A percentile compares a stretch with the other conserved stretches of the same genome.
Conservation (phyloP, 2,329 filamentous ascomycete genomes). For the Neopestalotiopsis clavispora region DNA sequence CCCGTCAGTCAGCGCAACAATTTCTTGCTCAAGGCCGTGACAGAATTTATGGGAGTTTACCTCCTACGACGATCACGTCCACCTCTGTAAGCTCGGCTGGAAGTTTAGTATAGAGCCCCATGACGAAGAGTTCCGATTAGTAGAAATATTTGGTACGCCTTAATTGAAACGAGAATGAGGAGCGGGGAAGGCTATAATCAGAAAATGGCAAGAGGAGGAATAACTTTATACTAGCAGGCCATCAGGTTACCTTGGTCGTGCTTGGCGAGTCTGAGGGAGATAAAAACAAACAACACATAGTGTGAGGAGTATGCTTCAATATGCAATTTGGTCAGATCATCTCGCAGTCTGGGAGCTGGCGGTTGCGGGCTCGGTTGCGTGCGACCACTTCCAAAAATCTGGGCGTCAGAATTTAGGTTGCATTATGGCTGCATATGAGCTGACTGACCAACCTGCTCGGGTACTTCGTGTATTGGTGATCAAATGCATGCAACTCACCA, state of each 20-base stretch:
- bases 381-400: background rate
- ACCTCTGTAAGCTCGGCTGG: background rate
- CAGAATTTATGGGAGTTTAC: background rate
- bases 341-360: background rate
- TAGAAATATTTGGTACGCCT: background rate
- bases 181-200: background rate
- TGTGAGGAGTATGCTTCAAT: too few relatives aligned
- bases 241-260: background rate
- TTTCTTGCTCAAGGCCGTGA: too few relatives aligned
- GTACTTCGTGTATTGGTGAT: too few relatives aligned
- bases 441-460: too few relatives aligned
- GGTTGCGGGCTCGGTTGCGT: background rate
- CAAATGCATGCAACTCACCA: too few relatives aligned
- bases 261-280: too few relatives aligned
- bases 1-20: background rate
- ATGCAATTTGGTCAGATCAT: too few relatives aligned
- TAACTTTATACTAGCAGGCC: background rate
- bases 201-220: background rate
- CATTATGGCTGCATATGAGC: background rate
- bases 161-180: background rate
- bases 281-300: too few relatives aligned
- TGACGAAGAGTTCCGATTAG: background rate
- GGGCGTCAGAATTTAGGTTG: background rate
- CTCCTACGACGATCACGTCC: slow-evolving; percentile 10
- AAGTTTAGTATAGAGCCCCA: slow-evolving; percentile 7